Evolutionary conservation across 495 filamentous ascomycete species (phyloP), one percentile per base, ranked within the genome.

Genomic region (Margaritispora aquatica): DNA sequence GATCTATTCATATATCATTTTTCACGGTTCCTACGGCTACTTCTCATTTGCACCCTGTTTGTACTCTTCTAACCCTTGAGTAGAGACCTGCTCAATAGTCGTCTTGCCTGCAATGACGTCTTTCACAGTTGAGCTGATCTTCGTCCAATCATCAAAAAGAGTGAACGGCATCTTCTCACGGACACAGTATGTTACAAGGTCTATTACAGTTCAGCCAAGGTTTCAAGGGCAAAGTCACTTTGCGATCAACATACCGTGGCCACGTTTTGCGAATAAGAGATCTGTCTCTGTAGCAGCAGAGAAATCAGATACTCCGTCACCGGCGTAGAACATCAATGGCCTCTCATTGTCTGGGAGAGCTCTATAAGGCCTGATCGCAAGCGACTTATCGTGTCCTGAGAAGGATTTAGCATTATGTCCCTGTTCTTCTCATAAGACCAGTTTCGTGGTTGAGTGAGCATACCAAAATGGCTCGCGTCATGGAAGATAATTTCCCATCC

Each of bases 381-480:
- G 72, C 26, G 85, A 89, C 80, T 98, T 97, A 78, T 98, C 93
- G 65, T 98, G 93, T 10, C 93, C 93, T 64, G 92, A 94, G 38
- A 17, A n/a, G 17, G 38, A 44, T 8, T 44, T n/a, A 44, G 38
- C 38, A 3, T 44, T 51, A 83, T 80, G 65, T 88, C 93, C 51
- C 31, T n/a, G n/a, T n/a, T n/a, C n/a, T n/a, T n/a, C n/a, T n/a
- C n/a, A n/a, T n/a, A n/a, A n/a, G n/a, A n/a, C n/a, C n/a, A n/a
- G n/a, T n/a, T n/a, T n/a, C n/a, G n/a, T n/a, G n/a, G n/a, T n/a
- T n/a, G n/a, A 44, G 26, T 52, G 48, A 19, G 23, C 51, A 44
- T 47, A 46, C 29, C 62, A 38, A 47, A 34, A 15, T 66, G 89
- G 87, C 86, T 91, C 31, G 90, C 88, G 70, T 97, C 92, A 62